A percentile compares a stretch with the other conserved stretches of the same genome.
These are phyloP conservation scores for Pichia sp. DNA, from an alignment of 1,139 yeast genomes.

Conservation along the genomic window DNA sequence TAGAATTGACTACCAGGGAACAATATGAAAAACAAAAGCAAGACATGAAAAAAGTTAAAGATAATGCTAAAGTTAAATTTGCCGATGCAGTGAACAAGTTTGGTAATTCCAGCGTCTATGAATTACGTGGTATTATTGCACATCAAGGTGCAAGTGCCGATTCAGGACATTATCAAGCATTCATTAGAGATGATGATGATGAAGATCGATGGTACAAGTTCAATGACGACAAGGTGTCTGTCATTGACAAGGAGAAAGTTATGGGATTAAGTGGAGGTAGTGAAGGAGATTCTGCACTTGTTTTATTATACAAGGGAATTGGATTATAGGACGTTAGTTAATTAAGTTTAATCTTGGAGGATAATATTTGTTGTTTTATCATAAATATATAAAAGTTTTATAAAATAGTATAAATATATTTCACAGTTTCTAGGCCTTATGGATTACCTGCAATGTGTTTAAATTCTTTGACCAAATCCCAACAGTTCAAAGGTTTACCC, in stretches of 20 bases:
- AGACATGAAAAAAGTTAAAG: constrained; percentile 37
- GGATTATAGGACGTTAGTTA: constrained; percentile 29
- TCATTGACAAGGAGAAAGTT: constrained; percentile 68
- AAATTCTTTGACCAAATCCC: constrained; percentile 76
- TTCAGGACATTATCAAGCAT: constrained; percentile 94
- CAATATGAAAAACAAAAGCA: constrained; percentile 41
- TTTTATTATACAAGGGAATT: constrained; percentile 74
- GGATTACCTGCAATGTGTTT: constrained; percentile 36
- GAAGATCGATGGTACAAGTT: constrained; percentile 89
- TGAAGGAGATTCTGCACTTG: constrained; percentile 91
- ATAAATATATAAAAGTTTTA: neutral
- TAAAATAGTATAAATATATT: no score
- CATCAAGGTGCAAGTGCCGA: constrained; percentile 96
- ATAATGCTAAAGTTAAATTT: constrained; percentile 39
- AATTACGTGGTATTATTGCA: constrained; percentile 74
- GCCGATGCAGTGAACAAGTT: constrained; percentile 33
- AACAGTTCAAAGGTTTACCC: constrained; percentile 76
- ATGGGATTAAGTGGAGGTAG: constrained; percentile 94
- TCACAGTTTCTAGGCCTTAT: constrained; percentile 6
- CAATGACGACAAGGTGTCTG: constrained; percentile 85
- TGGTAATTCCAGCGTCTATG: constrained; percentile 76
- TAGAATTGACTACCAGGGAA: constrained; percentile 23
- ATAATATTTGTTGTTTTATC: neutral
- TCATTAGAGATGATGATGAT: constrained; percentile 64
- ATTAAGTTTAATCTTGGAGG: neutral